Conservation (phyloP, 768 basidiomycete genomes). For the Phanerochaete carnosa region DNA sequence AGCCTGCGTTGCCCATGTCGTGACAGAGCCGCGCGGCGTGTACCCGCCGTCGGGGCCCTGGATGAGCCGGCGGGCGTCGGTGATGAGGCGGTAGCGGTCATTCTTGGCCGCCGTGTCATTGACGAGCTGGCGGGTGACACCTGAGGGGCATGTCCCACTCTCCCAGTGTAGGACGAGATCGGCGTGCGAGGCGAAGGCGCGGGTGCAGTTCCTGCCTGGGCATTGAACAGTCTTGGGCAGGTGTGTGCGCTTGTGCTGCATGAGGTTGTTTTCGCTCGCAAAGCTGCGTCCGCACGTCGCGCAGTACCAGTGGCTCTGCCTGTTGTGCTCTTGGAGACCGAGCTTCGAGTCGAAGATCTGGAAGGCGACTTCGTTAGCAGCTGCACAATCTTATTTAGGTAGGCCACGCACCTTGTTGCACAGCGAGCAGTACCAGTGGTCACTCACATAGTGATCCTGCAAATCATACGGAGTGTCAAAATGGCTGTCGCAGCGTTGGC, state of each 20-base stretch:
- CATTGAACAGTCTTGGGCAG: conserved; percentile 31
- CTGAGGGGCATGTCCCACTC: conserved; percentile 49
- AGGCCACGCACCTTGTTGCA: conserved; percentile 4
- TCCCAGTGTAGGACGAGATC: conserved; percentile 63
- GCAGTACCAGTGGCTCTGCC: conserved; percentile 8
- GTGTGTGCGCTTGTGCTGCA: conserved; percentile 48
- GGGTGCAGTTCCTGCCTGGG: conserved; percentile 39
- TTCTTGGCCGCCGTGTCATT: conserved; percentile 34
- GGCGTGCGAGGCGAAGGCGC: conserved; percentile 46
- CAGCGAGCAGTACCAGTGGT: conserved; percentile 8
- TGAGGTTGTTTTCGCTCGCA: conserved; percentile 33
- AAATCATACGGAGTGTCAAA: conserved; percentile 8
- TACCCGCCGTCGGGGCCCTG: conserved; percentile 25
- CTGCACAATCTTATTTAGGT: neutral
- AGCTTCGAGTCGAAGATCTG: conserved; percentile 3
- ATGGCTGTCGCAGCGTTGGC: conserved; percentile 9
- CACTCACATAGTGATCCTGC: conserved; percentile 11
- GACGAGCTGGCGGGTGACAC: conserved; percentile 34
- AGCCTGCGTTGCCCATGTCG: conserved; percentile 32
- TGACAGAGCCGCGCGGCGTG: conserved; percentile 25
- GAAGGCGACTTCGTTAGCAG: no score
- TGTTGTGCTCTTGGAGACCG: conserved; percentile 10
- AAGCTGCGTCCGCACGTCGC: conserved; percentile 29
- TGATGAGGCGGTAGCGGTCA: conserved; percentile 48
- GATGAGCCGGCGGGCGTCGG: conserved; percentile 49